Percentiles rank a stretch among this genome's conserved stretches.
Evolutionary conservation across 2,329 filamentous ascomycete genomes (phyloP).

Genomic region (Talaromyces rugulosus): DNA sequence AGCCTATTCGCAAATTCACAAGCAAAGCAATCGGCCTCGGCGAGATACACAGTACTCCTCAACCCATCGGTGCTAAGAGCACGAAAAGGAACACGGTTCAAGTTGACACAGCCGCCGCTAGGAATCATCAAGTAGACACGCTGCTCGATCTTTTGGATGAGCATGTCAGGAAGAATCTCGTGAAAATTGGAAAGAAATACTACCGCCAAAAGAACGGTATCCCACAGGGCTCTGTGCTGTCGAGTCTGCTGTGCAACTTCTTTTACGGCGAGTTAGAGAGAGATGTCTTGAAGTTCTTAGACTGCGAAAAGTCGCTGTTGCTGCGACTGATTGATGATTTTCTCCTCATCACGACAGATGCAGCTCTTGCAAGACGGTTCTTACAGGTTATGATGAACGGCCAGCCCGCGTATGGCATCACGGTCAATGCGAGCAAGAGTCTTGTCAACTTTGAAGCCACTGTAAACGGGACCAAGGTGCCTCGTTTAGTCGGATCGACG

Average conservation of each 20-base stretch:
- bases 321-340: constrained; percentile 90
- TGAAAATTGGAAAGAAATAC: constrained; percentile 83
- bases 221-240: constrained; percentile 87
- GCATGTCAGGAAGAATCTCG: constrained; percentile 79
- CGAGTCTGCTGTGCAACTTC: constrained; percentile 84
- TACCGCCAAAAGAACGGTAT: constrained; percentile 87
- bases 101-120: constrained; percentile 63
- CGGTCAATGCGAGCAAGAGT: constrained; percentile 72
- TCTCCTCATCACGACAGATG: constrained; percentile 73
- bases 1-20: constrained; percentile 46
- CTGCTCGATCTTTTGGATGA: constrained; percentile 68
- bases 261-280: constrained; percentile 88
- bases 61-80: constrained; percentile 44
- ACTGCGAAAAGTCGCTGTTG: constrained; percentile 59
- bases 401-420: constrained; percentile 73
- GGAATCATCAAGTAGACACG: constrained; percentile 52
- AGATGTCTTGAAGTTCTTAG: constrained; percentile 64
- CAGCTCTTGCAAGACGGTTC: constrained; percentile 64
- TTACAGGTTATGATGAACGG: constrained; percentile 76
- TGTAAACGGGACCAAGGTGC: constrained; percentile 52
- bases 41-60: constrained; percentile 44
- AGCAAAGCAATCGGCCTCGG: constrained; percentile 45
- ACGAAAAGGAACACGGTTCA: constrained; percentile 68
- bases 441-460: constrained; percentile 74
- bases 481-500: constrained; percentile 41